phyloP scores from a whole-genome alignment of 306 rosid species.

The Glycine soja region DNA sequence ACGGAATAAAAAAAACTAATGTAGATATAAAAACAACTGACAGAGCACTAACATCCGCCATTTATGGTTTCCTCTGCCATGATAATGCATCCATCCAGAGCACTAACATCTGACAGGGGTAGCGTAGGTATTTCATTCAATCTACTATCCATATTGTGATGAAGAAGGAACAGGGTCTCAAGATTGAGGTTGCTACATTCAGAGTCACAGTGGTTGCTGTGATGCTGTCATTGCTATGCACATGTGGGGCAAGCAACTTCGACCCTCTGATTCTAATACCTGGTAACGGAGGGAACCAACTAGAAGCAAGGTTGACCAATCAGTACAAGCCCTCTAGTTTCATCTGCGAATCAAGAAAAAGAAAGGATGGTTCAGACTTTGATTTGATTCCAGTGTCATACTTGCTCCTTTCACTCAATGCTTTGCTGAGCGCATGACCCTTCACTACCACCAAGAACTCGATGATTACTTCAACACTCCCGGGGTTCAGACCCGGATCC shows the following conservation, averaged over 20 bases:
- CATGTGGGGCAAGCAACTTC: slow-evolving; percentile 55
- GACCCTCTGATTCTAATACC: slow-evolving; percentile 82
- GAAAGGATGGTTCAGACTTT: slow-evolving; percentile 84
- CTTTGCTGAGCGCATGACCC: slow-evolving; percentile 89
- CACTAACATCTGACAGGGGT: background rate
- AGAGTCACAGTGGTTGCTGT: slow-evolving; percentile 38
- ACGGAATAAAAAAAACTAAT: too few species aligned
- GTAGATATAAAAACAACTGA: too few species aligned
- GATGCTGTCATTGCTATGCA: slow-evolving; percentile 47
- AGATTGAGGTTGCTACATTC: too few species aligned
- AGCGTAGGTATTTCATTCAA: background rate
- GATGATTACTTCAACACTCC: slow-evolving; percentile 78
- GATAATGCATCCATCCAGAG: too few species aligned
- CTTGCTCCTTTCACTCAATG: slow-evolving; percentile 76
- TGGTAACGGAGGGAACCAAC: slow-evolving; percentile 90
- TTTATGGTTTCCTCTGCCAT: too few species aligned
- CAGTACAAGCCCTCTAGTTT: slow-evolving; percentile 65
- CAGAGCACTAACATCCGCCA: too few species aligned
- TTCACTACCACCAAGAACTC: slow-evolving; percentile 53
- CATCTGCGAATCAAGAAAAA: slow-evolving; percentile 60
- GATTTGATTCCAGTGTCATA: slow-evolving; percentile 79
- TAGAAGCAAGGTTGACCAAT: slow-evolving; percentile 69
- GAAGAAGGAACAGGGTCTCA: slow-evolving; percentile 43
- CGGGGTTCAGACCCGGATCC: slow-evolving; percentile 76
- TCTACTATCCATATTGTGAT: background rate